Evolutionary conservation across 208 protist species (phyloP), one percentile per base, ranked within the genome.

Genomic region (Acanthamoeba sp.): DNA sequence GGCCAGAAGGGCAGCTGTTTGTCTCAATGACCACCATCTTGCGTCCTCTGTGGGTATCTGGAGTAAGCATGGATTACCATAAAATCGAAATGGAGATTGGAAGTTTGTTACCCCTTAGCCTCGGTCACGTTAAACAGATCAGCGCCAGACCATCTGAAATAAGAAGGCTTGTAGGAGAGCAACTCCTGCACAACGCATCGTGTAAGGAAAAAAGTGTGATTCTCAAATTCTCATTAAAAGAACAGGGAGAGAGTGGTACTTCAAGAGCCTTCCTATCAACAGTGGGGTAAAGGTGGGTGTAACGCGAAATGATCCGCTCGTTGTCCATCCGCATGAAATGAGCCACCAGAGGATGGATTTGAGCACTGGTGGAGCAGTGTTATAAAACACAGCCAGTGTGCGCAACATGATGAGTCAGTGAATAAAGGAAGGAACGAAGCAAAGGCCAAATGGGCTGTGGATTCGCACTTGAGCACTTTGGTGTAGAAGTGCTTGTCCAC

Each of bases 11-110:
- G 62, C 97, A 98, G 22, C 92, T 96, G 95, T 98, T 98, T 9
- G 97, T 98, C 57, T 98, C 96, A 27, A 98, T 96, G 18, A 98
- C 80, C 20, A 97, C 64, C 97, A 98, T 98, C 42, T 96, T 95
- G 34, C 97, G 94, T 1, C 93, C 45, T 27, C 97, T 91, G 48
- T 10, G 16, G 20, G n/a, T 76, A 50, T 22, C n/a, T 0, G 38
- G 12, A 76, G 9, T 20, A 38, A 36, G 10, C 18, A 78, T 10
- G 48, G 12, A 24, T 10, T 16, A 55, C 6, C 9, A 4, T 62
- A 12, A 55, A 36, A 18, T 38, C 0, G 20, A 32, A 38, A 27
- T 52, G 40, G 42, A 6, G 78, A 59, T 38, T 42, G 64, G 1
- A 24, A 71, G 18, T 14, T 29, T 20, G 9, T 29, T 85, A 87